Percentiles rank a stretch among this genome's conserved stretches.
phyloP scores from a whole-genome alignment of 2,329 filamentous ascomycete genomes.

The Penicillium sp. region DNA sequence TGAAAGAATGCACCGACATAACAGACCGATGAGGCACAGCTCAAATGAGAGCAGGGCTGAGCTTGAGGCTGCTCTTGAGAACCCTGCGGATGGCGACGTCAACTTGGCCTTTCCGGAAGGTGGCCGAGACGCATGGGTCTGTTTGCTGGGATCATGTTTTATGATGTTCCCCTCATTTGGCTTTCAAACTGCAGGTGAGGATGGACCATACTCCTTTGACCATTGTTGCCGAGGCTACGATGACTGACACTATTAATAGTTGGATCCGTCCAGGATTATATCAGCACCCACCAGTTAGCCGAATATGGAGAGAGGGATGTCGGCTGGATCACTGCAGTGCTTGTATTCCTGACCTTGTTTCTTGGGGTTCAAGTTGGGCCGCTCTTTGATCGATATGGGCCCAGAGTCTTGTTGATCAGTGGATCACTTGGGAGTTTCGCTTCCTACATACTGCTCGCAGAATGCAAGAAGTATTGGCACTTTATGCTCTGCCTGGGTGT shows the following conservation, averaged over 20 bases:
- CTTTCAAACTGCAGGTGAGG: conserved; percentile 43
- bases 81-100: conserved; percentile 10
- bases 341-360: conserved; percentile 48
- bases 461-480: conserved; percentile 52
- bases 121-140: conserved; percentile 36
- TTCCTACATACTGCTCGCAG: conserved; percentile 49
- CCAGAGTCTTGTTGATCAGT: conserved; percentile 41
- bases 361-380: conserved; percentile 52
- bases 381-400: conserved; percentile 51
- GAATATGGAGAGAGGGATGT: conserved; percentile 47
- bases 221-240: neutral
- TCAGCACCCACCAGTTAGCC: conserved; percentile 47
- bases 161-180: conserved; percentile 46
- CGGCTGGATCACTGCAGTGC: conserved; percentile 52
- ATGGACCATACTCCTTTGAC: neutral
- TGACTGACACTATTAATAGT: conserved; percentile 27
- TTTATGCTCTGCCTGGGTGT: conserved; percentile 46
- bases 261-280: conserved; percentile 52
- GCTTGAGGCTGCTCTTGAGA: neutral
- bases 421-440: conserved; percentile 41
- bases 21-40: neutral
- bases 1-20: neutral
- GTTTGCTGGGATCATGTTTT: conserved; percentile 36
- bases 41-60: neutral
- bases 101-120: conserved; percentile 32